Base-by-base conservation (phyloP, 148 eudicot genomes). In the Rhododendron ovatum region DNA sequence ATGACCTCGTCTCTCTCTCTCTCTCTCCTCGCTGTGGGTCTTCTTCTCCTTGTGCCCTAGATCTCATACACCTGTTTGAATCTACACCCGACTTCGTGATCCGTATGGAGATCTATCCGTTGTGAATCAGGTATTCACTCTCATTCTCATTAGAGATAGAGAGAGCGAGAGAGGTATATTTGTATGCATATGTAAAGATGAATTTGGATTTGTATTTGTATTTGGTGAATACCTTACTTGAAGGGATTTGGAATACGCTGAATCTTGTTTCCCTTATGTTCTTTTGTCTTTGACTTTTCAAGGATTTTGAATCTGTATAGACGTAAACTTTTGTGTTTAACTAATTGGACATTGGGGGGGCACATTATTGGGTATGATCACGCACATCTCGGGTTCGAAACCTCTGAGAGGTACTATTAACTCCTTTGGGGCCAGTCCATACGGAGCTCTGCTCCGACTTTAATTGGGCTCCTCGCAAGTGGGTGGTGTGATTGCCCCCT, bases 41-140 rank as follows among this genome's bases (percentile, higher is more conserved):
- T 75, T 51, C 67, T 50, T 84, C 33, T 18, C 55, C 81, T 75
- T 20, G 50, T 79, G 83, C 87, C 87, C 87, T 85, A 85, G 87
- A 85, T 85, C 87, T 85, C 78, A 43, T 28, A 15, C 82, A 61
- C 61, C 69, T 35, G 61, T 17, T 55, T 18, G 61, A 55, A 55
- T 55, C 61, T 55, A 18, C 20, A 1, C 22, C 35, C 35, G 20
- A 74, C 50, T 75, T 75, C 37, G 12, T 84, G 48, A 53, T 51
- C n/a, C 13, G 57, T 20, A 6, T 20, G 4, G 69, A 47, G 81
- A 84, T 75, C 86, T n/a, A 30, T 65, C 55, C 13, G 69, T 9
- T 79, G 69, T 75, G 63, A 84, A 84, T 75, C 81, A 75, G 86
- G 86, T 75, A 75, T 74, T 20, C 69, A 63, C 28, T 48, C 79